Conservation (phyloP, 2,329 filamentous ascomycete genomes). For the Knufia petricola region DNA sequence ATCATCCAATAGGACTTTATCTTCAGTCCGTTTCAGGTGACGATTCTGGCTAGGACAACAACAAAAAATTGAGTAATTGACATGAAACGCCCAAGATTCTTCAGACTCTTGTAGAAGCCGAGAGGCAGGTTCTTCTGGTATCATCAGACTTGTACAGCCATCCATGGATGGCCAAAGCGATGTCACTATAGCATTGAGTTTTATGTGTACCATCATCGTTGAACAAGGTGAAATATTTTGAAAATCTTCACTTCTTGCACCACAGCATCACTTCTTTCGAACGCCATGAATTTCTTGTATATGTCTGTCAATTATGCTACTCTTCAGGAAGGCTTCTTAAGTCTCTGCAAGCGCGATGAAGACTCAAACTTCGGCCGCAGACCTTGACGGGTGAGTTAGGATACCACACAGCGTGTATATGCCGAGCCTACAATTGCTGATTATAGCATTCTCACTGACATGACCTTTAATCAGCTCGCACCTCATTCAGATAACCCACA, state of each 20-base stretch:
- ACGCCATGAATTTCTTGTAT: background rate
- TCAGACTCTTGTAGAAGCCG: too few species aligned
- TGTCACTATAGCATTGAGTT: too few species aligned
- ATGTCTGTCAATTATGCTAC: background rate
- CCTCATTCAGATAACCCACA: conserved; percentile 4
- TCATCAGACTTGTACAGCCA: too few species aligned
- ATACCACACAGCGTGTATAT: background rate
- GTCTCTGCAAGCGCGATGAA: background rate
- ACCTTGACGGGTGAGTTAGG: background rate
- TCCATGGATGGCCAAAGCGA: too few species aligned
- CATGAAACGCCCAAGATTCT: too few species aligned
- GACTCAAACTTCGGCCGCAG: background rate
- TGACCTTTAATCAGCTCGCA: background rate
- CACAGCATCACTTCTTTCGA: background rate
- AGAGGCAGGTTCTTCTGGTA: too few species aligned
- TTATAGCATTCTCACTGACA: too few species aligned
- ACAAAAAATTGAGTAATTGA: too few species aligned
- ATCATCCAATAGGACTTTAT: too few species aligned
- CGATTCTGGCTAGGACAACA: too few species aligned
- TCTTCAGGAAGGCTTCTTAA: background rate
- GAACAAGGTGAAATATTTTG: background rate
- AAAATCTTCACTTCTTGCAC: background rate
- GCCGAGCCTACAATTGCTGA: background rate
- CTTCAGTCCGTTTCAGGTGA: too few species aligned
- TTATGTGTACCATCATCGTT: too few species aligned